Evolutionary conservation across 163 green algal genomes (phyloP).

Genomic region (Prototheca cutis): DNA sequence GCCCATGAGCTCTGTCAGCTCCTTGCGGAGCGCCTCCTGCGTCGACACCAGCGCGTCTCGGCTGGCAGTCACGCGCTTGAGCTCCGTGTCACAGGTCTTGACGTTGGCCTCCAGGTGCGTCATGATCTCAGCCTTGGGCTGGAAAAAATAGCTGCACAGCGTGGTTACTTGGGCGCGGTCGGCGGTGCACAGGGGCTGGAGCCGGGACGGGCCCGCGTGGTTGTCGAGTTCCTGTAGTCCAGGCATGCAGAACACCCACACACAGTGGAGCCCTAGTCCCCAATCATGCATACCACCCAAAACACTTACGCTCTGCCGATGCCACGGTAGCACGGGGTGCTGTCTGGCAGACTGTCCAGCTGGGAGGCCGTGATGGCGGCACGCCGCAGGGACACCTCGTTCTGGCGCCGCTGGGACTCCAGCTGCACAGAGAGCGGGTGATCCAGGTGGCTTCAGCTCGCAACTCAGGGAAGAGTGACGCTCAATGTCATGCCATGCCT

Average conservation of each 20-base stretch:
- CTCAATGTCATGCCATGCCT: too few relatives aligned
- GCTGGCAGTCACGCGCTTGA: slow-evolving; percentile 17
- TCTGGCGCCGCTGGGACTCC: slow-evolving; percentile 18
- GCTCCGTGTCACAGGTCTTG: slow-evolving; percentile 10
- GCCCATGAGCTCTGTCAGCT: slow-evolving; percentile 21
- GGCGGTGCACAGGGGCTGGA: too few relatives aligned
- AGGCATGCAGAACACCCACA: not conserved
- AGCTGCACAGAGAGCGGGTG: too few relatives aligned
- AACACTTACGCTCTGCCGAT: slow-evolving; percentile 27
- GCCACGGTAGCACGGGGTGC: slow-evolving; percentile 12
- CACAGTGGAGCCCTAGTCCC: not conserved
- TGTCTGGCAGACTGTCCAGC: slow-evolving; percentile 21
- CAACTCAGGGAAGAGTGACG: too few relatives aligned
- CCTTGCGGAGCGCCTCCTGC: slow-evolving; percentile 9
- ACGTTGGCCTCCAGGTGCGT: slow-evolving; percentile 17
- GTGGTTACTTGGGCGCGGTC: too few relatives aligned
- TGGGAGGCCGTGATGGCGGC: slow-evolving; percentile 30
- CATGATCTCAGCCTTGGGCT: slow-evolving; percentile 27
- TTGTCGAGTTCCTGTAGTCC: not conserved
- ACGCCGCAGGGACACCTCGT: slow-evolving; percentile 19
- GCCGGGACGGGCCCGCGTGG: too few relatives aligned
- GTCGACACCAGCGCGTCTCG: slow-evolving; percentile 13
- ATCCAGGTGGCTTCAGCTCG: too few relatives aligned
- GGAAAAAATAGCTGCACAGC: slow-evolving; percentile 25
- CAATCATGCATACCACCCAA: not conserved